Conservation (phyloP, 179 eudicot species). For the Drosera spatulata region DNA sequence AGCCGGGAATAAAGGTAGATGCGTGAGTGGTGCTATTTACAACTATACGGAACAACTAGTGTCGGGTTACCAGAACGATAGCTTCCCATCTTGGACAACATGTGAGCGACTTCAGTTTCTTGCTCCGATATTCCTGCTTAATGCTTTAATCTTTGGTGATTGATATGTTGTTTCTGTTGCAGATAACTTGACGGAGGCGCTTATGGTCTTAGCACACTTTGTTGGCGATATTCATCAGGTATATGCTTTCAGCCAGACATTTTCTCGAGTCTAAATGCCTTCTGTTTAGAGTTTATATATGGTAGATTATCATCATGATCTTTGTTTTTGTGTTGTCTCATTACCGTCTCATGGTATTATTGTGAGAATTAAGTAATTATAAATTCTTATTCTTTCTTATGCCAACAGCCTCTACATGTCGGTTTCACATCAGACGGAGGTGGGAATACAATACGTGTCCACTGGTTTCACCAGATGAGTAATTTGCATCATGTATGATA, state of each 20-base stretch:
- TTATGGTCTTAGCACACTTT: constrained; percentile 90
- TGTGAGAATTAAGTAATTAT: no score
- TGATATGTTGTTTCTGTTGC: constrained; percentile 11
- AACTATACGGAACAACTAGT: constrained; percentile 76
- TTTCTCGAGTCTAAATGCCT: no score
- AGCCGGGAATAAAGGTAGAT: constrained; percentile 46
- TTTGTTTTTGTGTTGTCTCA: no score
- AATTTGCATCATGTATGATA: constrained; percentile 85
- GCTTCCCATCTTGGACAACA: constrained; percentile 20
- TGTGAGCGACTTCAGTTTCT: constrained; percentile 34
- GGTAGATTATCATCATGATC: no score
- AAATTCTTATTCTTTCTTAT: background rate
- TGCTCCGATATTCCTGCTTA: background rate
- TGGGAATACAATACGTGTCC: constrained; percentile 72
- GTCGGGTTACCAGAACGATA: constrained; percentile 27
- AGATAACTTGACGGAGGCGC: constrained; percentile 99
- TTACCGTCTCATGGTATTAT: no score
- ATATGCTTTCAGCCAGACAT: constrained; percentile 9
- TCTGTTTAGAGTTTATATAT: no score
- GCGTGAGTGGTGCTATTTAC: constrained; percentile 84
- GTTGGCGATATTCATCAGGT: constrained; percentile 99
- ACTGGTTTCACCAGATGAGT: constrained; percentile 74
- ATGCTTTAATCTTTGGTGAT: background rate
- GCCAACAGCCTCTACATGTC: constrained; percentile 79
- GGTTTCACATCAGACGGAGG: constrained; percentile 82